phyloP scores from a whole-genome alignment of 495 filamentous ascomycete genomes.

The Aspergillus kassunensis region DNA sequence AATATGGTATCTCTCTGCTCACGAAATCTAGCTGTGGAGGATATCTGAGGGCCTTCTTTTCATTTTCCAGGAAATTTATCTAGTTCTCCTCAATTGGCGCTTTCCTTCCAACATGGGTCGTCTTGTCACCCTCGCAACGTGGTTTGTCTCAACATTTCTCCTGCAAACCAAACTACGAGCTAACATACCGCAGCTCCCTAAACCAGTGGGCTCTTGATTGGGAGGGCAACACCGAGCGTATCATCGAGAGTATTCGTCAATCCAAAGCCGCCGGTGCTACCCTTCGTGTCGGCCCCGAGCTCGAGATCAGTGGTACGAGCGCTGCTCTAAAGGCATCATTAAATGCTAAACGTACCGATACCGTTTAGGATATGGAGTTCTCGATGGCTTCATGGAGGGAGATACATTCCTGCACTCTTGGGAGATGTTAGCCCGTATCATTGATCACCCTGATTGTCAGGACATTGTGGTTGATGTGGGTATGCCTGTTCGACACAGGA shows the following conservation, averaged over 20 bases:
- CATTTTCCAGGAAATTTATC: neutral
- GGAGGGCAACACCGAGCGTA: constrained; percentile 70
- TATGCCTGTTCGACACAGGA: constrained; percentile 61
- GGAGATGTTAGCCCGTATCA: constrained; percentile 65
- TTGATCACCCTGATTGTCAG: constrained; percentile 60
- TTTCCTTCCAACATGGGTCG: constrained; percentile 30
- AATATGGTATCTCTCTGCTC: constrained; percentile 5
- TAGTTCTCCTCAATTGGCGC: neutral
- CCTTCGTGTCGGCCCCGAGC: constrained; percentile 74
- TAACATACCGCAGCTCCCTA: constrained; percentile 29
- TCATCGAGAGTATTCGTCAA: constrained; percentile 67
- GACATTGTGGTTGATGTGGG: constrained; percentile 80
- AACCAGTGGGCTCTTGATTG: constrained; percentile 70
- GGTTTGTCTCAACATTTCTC: constrained; percentile 20
- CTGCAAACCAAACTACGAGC: neutral
- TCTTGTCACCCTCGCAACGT: constrained; percentile 40
- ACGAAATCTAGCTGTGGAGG: neutral
- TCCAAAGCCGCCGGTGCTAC: constrained; percentile 68
- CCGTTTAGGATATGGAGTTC: constrained; percentile 60
- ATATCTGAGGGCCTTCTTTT: neutral
- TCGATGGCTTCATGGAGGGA: constrained; percentile 60
- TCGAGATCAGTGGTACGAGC: constrained; percentile 53
- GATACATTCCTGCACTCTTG: constrained; percentile 62
- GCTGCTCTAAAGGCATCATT: neutral
- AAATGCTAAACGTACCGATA: neutral